Evolutionary conservation across 2,329 filamentous ascomycete genomes (phyloP), one percentile per base, ranked within the genome.

Genomic region (Colletotrichum plurivorum): DNA sequence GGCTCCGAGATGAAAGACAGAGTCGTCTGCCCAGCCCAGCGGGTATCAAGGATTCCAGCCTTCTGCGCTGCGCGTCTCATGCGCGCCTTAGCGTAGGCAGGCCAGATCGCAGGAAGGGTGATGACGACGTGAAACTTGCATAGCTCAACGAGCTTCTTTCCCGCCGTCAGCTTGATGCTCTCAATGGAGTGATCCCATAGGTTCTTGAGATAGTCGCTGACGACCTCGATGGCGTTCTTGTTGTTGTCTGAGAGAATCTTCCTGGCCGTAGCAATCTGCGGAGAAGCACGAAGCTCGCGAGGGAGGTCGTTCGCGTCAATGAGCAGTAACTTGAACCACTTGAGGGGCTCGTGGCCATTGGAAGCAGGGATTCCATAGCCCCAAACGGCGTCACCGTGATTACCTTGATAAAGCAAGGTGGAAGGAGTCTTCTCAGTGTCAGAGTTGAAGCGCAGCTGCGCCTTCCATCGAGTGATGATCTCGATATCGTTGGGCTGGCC

Each of bases 41-140:
- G 72, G 0, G 45, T 9, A 0, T 73, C 63, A 0, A 84, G 71
- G 3, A 86, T 79, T 0, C 83, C 83, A 0, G 84, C 80, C 0
- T 56, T 18, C 0, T 70, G 43, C 0, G 77, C 76, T 0, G 82
- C 84, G 0, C 77, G 54, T 0, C 73, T 69, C 83, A 86, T 85
- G 0, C 76, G 67, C 0, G 65, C 22, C 1, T 78, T 77, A 1
- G 80, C 79, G 61, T 83, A 82, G 0, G 77, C 72, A 0, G 81
- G 79, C 83, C 84, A 86, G 9, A 85, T 84, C 0, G 84, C 84
- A 0, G 84, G 84, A 0, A 86, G 45, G 0, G 84, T 85, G 1
- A 84, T 70, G 1, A 84, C 76, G 3, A 85, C 72, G 13, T 81
- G 75, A 12, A 84, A 76, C 0, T 41, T 72, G 6, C 73, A 71